Conservation (phyloP, 2,329 filamentous ascomycete genomes). For the Zarea fungicola region DNA sequence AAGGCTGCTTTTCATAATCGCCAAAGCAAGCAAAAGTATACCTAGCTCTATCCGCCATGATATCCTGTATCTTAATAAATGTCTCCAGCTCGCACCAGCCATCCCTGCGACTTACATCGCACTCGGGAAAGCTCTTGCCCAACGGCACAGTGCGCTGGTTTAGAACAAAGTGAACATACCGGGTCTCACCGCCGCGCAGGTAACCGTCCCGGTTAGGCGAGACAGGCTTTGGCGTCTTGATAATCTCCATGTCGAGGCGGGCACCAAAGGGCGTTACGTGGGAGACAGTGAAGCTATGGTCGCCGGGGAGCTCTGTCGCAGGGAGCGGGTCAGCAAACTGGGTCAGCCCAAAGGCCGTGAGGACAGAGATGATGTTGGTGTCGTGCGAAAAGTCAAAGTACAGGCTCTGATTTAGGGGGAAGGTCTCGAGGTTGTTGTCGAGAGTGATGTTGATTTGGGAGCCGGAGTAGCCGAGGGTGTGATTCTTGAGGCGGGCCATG, state of each 20-base stretch:
- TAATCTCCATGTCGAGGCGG: slow-evolving; percentile 68
- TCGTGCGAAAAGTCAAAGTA: slow-evolving; percentile 79
- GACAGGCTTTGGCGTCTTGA: slow-evolving; percentile 61
- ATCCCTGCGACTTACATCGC: slow-evolving; percentile 57
- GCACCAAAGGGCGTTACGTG: slow-evolving; percentile 68
- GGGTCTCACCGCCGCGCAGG: slow-evolving; percentile 48
- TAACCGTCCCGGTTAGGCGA: slow-evolving; percentile 51
- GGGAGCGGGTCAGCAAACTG: slow-evolving; percentile 62
- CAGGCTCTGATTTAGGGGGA: slow-evolving; percentile 66
- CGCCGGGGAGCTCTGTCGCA: slow-evolving; percentile 46
- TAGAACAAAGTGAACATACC: slow-evolving; percentile 68
- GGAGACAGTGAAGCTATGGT: slow-evolving; percentile 59
- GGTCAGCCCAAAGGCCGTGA: slow-evolving; percentile 66
- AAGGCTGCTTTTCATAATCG: slow-evolving; percentile 34
- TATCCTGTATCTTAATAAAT: slow-evolving; percentile 58
- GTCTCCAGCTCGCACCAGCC: slow-evolving; percentile 72
- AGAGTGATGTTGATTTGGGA: slow-evolving; percentile 65
- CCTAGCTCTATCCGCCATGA: slow-evolving; percentile 51
- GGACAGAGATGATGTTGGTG: slow-evolving; percentile 64
- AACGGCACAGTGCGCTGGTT: slow-evolving; percentile 71
- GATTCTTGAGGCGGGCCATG: slow-evolving; percentile 63
- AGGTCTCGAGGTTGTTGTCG: slow-evolving; percentile 61
- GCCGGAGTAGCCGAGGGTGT: slow-evolving; percentile 53
- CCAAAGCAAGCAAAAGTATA: slow-evolving; percentile 65
- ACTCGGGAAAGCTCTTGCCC: slow-evolving; percentile 59